These are phyloP conservation scores for Hericium erinaceus DNA, from an alignment of 768 basidiomycete species.

Conservation along the genomic window DNA sequence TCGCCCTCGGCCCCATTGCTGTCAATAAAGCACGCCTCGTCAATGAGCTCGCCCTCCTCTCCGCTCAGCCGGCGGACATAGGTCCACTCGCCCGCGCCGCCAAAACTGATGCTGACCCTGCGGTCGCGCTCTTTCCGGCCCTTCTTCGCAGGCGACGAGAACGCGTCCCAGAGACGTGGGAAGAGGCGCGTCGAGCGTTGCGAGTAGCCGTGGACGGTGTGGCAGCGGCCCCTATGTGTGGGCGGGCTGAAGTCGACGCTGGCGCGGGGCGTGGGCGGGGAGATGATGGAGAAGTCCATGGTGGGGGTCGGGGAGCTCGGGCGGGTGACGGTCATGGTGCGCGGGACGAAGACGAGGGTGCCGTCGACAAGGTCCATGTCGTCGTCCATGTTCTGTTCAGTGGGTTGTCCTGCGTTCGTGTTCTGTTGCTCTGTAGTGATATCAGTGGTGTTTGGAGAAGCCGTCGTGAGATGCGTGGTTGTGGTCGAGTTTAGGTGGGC, in stretches of 20 bases:
- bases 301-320: slow-evolving; percentile 37
- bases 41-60: slow-evolving; percentile 81
- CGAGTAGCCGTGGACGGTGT: slow-evolving; percentile 1
- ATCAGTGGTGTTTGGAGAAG: no score
- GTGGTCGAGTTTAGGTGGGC: background rate
- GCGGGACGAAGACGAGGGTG: slow-evolving; percentile 20
- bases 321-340: slow-evolving; percentile 23
- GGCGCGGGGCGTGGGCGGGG: slow-evolving; percentile 25
- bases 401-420: no score
- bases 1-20: slow-evolving; percentile 24
- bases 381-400: background rate
- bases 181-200: slow-evolving; percentile 20
- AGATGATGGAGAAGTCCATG: slow-evolving; percentile 39
- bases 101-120: no score
- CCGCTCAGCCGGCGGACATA: slow-evolving; percentile 66
- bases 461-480: no score
- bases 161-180: slow-evolving; percentile 31
- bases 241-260: slow-evolving; percentile 6
- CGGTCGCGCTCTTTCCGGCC: slow-evolving; percentile 4
- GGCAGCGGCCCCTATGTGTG: slow-evolving; percentile 15
- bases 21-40: slow-evolving; percentile 66
- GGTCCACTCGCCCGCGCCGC: slow-evolving; percentile 25
- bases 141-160: slow-evolving; percentile 30
- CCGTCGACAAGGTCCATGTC: slow-evolving; percentile 23
- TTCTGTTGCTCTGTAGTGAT: no score